Conservation (phyloP, 176 grass and related monocot genomes). For the Hyparrhenia diplandra region DNA sequence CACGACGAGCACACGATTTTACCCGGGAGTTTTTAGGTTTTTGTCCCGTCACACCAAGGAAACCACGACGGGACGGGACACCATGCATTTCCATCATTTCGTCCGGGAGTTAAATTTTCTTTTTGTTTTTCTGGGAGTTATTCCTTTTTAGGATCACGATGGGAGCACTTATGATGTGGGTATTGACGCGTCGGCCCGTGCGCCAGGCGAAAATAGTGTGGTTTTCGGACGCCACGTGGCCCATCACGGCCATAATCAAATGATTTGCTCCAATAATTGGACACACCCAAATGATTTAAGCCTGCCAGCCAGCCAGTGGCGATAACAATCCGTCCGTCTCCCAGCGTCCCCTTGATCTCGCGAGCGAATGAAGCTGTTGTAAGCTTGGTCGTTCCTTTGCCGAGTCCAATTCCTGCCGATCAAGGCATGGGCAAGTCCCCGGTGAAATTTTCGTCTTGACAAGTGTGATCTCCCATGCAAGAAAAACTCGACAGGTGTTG, state of each 20-base stretch:
- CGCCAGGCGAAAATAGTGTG: background rate
- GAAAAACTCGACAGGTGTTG: conserved; percentile 9
- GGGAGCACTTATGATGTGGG: background rate
- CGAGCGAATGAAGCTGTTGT: too few relatives aligned
- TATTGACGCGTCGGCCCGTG: conserved; percentile 29
- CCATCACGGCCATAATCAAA: conserved; percentile 24
- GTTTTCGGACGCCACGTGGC: conserved; percentile 24
- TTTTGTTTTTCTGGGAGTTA: too few relatives aligned
- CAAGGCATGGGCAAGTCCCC: background rate
- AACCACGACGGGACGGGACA: background rate
- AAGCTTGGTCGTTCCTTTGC: background rate
- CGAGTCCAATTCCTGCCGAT: too few relatives aligned
- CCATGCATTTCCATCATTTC: background rate
- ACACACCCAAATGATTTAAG: conserved; percentile 31
- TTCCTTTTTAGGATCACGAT: background rate
- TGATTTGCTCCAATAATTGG: conserved; percentile 27
- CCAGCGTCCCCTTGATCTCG: conserved; percentile 13
- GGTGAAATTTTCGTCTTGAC: background rate
- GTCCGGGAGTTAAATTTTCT: background rate
- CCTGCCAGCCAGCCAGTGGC: background rate
- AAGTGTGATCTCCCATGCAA: background rate
- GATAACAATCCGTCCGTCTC: background rate
- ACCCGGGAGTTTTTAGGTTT: background rate
- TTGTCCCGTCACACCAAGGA: too few relatives aligned
- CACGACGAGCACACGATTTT: background rate